Conservation (phyloP, 2,329 filamentous ascomycete genomes). For the Botrytis byssoidea region DNA sequence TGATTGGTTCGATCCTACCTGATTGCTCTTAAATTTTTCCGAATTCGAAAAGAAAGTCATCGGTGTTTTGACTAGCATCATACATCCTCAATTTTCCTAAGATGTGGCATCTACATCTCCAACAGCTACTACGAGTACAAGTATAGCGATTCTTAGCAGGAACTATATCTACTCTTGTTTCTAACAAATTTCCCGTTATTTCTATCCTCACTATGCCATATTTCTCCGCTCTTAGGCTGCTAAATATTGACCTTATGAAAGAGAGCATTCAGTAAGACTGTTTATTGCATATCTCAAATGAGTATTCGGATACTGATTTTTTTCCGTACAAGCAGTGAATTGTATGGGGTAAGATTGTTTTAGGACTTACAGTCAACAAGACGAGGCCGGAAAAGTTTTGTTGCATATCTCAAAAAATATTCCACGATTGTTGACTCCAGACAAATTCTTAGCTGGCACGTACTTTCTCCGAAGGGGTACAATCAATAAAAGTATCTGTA, state of each 20-base stretch:
- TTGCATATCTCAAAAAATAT: neutral
- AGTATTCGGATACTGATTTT: neutral
- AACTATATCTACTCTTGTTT: neutral
- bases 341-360: neutral
- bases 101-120: neutral
- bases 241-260: neutral
- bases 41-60: neutral
- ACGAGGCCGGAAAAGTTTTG: too few relatives aligned
- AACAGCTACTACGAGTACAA: neutral
- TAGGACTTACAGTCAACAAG: too few relatives aligned
- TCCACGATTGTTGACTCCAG: neutral
- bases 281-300: neutral
- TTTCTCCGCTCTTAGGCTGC: neutral
- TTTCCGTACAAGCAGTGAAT: neutral
- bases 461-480: too few relatives aligned
- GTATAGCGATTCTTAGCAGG: neutral
- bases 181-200: neutral
- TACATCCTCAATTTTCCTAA: neutral
- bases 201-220: neutral
- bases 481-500: too few relatives aligned
- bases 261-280: accelerated
- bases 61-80: neutral
- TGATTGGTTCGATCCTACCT: neutral
- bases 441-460: neutral
- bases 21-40: neutral